Conservation (phyloP, 371 early-diverging fungal species). For the Lichtheimia hyalospora region DNA sequence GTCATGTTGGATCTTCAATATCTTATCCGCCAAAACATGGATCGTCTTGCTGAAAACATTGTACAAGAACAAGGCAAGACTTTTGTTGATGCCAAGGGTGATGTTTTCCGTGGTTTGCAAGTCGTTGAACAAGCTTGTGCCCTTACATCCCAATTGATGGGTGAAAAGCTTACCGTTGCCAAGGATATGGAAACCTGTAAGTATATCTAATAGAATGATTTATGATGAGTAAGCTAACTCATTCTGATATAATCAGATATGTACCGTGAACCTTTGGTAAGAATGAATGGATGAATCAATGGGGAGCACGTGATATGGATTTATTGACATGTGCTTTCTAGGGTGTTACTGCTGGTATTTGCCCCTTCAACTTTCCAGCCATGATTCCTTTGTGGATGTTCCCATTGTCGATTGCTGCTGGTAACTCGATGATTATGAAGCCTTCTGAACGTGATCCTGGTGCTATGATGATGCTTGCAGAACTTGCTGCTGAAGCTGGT, state of each 20-base stretch:
- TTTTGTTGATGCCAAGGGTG: constrained; percentile 90
- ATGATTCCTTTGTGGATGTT: constrained; percentile 98
- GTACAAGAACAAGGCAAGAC: constrained; percentile 95
- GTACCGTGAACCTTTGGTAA: constrained; percentile 84
- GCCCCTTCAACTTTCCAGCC: constrained; percentile 97
- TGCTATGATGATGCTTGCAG: constrained; percentile 92
- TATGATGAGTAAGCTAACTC: not conserved
- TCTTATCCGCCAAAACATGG: constrained; percentile 83
- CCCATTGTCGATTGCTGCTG: constrained; percentile 90
- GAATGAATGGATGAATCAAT: not conserved
- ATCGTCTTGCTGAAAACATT: constrained; percentile 84
- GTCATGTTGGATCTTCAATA: constrained; percentile 93
- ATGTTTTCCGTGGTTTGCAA: constrained; percentile 87
- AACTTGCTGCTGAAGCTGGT: constrained; percentile 90
- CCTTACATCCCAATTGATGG: constrained; percentile 80
- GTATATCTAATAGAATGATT: constrained; percentile 12
- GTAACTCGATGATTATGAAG: constrained; percentile 90
- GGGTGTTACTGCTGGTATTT: constrained; percentile 95
- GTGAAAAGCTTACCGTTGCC: constrained; percentile 84
- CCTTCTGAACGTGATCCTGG: constrained; percentile 96
- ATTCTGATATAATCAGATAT: constrained; percentile 49
- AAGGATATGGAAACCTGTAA: constrained; percentile 93
- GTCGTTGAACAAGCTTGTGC: constrained; percentile 92
- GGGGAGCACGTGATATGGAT: too few relatives aligned
- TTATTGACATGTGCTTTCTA: constrained; percentile 1